Conservation (phyloP, 2,329 filamentous ascomycete genomes). For the Penicillium sp. region DNA sequence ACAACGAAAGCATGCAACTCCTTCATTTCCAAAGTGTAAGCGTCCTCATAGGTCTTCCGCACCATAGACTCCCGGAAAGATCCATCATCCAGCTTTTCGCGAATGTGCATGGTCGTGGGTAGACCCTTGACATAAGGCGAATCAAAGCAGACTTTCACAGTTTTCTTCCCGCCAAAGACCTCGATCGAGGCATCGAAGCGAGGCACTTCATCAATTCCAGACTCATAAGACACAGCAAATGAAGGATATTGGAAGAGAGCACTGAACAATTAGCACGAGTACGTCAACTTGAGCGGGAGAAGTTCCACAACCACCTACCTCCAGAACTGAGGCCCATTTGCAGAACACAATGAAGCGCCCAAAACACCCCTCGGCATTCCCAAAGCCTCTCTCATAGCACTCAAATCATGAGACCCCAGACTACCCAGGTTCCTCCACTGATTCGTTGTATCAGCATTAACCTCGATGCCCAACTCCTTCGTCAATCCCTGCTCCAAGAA, state of each 20-base stretch:
- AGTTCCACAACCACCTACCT: constrained; percentile 11
- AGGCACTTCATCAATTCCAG: constrained; percentile 56
- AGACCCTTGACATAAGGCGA: constrained; percentile 63
- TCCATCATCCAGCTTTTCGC: constrained; percentile 44
- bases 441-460: constrained; percentile 25
- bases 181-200: constrained; percentile 33
- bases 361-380: constrained; percentile 50
- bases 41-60: constrained; percentile 51
- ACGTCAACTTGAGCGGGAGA: neutral
- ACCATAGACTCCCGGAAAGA: constrained; percentile 43
- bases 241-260: constrained; percentile 34
- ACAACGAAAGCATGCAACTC: constrained; percentile 43
- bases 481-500: constrained; percentile 33
- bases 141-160: constrained; percentile 57
- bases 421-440: constrained; percentile 47
- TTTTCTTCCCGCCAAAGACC: constrained; percentile 56
- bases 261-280: constrained; percentile 16
- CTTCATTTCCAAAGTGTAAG: constrained; percentile 48
- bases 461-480: constrained; percentile 34
- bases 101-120: constrained; percentile 53
- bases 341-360: constrained; percentile 36
- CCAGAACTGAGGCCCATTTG: constrained; percentile 38
- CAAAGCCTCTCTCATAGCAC: constrained; percentile 55
- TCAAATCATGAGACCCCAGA: constrained; percentile 57
- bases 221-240: constrained; percentile 61